Evolutionary conservation across 1,284 basidiomycete genomes (phyloP).

Genomic region (Schizopora paradoxa): DNA sequence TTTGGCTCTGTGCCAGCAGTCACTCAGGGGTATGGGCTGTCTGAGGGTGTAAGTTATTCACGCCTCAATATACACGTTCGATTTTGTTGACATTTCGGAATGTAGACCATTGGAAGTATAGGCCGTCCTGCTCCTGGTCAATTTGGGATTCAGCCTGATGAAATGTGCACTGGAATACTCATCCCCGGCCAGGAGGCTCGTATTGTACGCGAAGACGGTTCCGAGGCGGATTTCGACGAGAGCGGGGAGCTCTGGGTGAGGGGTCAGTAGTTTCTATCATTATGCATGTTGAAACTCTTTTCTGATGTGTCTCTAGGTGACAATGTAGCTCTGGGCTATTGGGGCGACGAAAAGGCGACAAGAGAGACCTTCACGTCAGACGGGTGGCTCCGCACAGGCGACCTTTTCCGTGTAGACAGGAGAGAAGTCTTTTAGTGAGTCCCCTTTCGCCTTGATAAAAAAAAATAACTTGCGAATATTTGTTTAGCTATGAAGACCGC

Average conservation of each 20-base stretch:
- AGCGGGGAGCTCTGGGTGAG: conserved; percentile 60
- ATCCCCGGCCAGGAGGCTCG: conserved; percentile 58
- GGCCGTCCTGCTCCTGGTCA: conserved; percentile 40
- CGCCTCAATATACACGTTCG: conserved; percentile 4
- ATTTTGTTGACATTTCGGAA: background rate
- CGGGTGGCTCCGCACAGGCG: conserved; percentile 72
- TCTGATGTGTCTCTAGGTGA: conserved; percentile 22
- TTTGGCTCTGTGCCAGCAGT: conserved; percentile 46
- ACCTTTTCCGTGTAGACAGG: conserved; percentile 55
- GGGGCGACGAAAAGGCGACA: conserved; percentile 61
- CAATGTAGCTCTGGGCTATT: conserved; percentile 62
- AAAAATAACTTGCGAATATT: background rate
- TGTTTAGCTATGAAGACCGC: conserved; percentile 17
- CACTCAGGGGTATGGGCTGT: conserved; percentile 66
- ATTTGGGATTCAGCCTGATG: conserved; percentile 39
- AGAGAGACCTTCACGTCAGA: conserved; percentile 52
- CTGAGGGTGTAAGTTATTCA: conserved; percentile 52
- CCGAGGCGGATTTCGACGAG: conserved; percentile 49
- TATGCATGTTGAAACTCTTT: background rate
- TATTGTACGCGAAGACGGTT: conserved; percentile 55
- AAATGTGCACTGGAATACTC: conserved; percentile 52
- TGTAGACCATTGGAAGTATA: conserved; percentile 53
- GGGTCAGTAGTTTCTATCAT: conserved; percentile 20
- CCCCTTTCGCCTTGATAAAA: background rate
- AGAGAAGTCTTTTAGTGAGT: conserved; percentile 61